These are phyloP conservation scores for Podospora pseudocomata DNA, from an alignment of 495 filamentous ascomycete genomes.

Conservation along the genomic window DNA sequence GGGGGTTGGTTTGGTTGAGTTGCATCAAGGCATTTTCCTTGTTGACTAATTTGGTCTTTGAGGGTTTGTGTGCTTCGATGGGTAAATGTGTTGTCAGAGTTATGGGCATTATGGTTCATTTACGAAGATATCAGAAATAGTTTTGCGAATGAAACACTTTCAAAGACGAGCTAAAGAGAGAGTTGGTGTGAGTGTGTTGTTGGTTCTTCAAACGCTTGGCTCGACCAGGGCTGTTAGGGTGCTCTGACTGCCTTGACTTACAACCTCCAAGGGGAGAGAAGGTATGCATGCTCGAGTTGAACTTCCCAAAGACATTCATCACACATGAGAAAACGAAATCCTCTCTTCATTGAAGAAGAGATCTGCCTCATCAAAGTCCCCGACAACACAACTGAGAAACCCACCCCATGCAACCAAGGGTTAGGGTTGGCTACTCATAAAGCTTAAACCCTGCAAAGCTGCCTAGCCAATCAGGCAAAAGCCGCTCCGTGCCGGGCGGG, in stretches of 20 bases:
- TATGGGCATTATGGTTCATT: not conserved
- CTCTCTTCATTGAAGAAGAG: too few species aligned
- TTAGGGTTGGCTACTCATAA: conserved; percentile 11
- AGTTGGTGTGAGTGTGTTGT: not conserved
- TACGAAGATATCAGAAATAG: not conserved
- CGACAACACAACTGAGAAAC: too few species aligned
- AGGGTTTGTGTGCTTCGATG: not conserved
- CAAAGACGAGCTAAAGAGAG: not conserved
- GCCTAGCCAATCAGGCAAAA: not conserved
- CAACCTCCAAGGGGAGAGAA: not conserved
- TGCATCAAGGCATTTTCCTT: not conserved
- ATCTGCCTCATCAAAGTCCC: too few species aligned
- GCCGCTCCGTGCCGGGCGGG: not conserved
- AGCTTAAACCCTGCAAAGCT: conserved; percentile 27
- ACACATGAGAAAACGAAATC: too few species aligned
- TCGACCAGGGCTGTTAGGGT: not conserved
- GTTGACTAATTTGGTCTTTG: not conserved
- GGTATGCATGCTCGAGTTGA: too few species aligned
- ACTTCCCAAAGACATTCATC: too few species aligned
- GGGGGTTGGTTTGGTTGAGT: not conserved
- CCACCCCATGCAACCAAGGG: not conserved
- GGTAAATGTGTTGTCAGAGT: not conserved
- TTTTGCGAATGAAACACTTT: not conserved
- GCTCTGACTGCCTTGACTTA: not conserved
- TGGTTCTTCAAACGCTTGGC: not conserved